phyloP scores from a whole-genome alignment of 2,329 filamentous ascomycete species.

The Sporothrix curviconia region DNA sequence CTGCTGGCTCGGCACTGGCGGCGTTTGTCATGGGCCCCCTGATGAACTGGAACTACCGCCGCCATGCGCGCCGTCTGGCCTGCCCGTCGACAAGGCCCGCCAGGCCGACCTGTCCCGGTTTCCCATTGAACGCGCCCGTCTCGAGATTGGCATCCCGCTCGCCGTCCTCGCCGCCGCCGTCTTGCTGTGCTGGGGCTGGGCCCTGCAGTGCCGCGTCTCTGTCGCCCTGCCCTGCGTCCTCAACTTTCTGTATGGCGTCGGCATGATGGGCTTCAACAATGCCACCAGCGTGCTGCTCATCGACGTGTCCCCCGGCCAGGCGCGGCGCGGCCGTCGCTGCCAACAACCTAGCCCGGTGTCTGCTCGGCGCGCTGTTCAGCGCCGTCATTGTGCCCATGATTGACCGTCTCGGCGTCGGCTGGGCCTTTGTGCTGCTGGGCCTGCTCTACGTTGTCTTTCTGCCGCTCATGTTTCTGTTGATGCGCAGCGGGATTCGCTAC shows the following conservation, averaged over 20 bases:
- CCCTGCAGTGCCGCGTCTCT: slow-evolving; percentile 35
- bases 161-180: slow-evolving; percentile 42
- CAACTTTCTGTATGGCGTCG: slow-evolving; percentile 40
- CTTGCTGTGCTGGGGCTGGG: slow-evolving; percentile 48
- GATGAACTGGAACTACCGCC: slow-evolving; percentile 62
- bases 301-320: slow-evolving; percentile 47
- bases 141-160: slow-evolving; percentile 45
- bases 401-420: slow-evolving; percentile 38
- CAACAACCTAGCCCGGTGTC: slow-evolving; percentile 50
- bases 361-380: slow-evolving; percentile 47
- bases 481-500: slow-evolving; percentile 39
- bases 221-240: slow-evolving; percentile 43
- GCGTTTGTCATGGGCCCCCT: slow-evolving; percentile 44
- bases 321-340: slow-evolving; percentile 50
- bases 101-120: slow-evolving; percentile 43
- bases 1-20: slow-evolving; percentile 41
- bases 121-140: slow-evolving; percentile 45
- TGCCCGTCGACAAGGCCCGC: slow-evolving; percentile 47
- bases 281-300: slow-evolving; percentile 46
- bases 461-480: slow-evolving; percentile 36
- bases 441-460: slow-evolving; percentile 34
- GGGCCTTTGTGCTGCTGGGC: slow-evolving; percentile 39
- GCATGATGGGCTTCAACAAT: slow-evolving; percentile 50
- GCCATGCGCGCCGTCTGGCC: slow-evolving; percentile 47
- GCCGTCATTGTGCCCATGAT: slow-evolving; percentile 48